Percentiles rank a stretch among this genome's conserved stretches.
Conservation (phyloP, 2,329 filamentous ascomycete species). For the Thielaviopsis musarum region DNA sequence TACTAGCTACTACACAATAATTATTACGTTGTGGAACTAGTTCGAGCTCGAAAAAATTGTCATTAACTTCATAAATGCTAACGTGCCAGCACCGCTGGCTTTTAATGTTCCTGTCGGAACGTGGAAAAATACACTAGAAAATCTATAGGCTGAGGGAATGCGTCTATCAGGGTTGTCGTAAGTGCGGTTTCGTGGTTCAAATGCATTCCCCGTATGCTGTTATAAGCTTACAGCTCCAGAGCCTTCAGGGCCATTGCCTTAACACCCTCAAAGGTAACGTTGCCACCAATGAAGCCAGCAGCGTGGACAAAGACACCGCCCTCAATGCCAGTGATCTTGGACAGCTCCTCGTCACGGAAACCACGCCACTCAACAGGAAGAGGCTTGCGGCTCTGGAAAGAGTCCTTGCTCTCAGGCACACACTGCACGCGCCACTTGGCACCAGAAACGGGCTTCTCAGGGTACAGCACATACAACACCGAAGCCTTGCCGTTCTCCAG, state of each 20-base stretch:
- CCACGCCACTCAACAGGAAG: slow-evolving; percentile 86
- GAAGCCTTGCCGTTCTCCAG: slow-evolving; percentile 48
- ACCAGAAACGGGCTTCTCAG: slow-evolving; percentile 57
- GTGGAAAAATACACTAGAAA: too few species aligned
- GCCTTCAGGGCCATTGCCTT: slow-evolving; percentile 72
- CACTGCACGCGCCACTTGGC: slow-evolving; percentile 89
- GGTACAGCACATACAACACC: slow-evolving; percentile 79
- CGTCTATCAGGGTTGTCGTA: too few species aligned
- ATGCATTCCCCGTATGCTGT: too few species aligned
- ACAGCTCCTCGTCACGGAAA: slow-evolving; percentile 70
- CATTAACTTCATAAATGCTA: too few species aligned
- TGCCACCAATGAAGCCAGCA: slow-evolving; percentile 88
- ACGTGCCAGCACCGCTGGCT: too few species aligned
- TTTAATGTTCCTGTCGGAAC: too few species aligned
- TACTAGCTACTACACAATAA: too few species aligned
- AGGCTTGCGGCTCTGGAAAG: slow-evolving; percentile 82
- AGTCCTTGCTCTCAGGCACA: slow-evolving; percentile 69
- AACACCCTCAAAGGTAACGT: slow-evolving; percentile 78
- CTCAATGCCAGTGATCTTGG: slow-evolving; percentile 48
- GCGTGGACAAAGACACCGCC: slow-evolving; percentile 89
- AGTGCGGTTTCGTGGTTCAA: too few species aligned
- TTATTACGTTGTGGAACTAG: too few species aligned
- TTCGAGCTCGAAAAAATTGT: too few species aligned
- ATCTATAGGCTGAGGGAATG: too few species aligned
- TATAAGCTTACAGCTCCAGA: slow-evolving; percentile 22